phyloP scores from a whole-genome alignment of 169 alveolate species.

The Eimeria acervulina region DNA sequence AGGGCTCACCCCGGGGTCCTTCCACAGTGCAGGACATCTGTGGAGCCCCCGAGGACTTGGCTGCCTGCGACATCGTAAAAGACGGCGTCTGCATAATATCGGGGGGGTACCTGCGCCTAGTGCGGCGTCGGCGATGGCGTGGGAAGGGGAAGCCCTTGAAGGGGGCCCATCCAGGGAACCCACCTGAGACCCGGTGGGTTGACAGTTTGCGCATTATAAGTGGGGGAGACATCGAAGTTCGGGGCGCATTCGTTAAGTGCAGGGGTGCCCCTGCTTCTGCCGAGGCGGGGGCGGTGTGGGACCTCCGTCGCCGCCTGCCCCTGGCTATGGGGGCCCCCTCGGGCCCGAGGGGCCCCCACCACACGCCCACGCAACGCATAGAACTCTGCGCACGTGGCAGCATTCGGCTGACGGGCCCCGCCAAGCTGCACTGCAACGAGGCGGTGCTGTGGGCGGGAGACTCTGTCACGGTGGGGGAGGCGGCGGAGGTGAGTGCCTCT shows the following conservation, averaged over 20 bases:
- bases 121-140: slow-evolving; percentile 37
- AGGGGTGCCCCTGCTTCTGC: not conserved
- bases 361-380: slow-evolving; percentile 25
- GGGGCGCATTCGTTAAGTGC: slow-evolving; percentile 39
- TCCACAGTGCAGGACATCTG: not conserved
- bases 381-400: slow-evolving; percentile 58
- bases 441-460: slow-evolving; percentile 26
- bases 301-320: not conserved
- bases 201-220: slow-evolving; percentile 14
- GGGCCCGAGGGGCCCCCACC: not conserved
- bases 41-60: slow-evolving; percentile 32
- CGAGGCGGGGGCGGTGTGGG: not conserved
- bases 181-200: slow-evolving; percentile 63
- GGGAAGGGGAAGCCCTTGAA: not conserved
- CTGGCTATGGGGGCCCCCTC: not conserved
- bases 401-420: slow-evolving; percentile 24
- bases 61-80: slow-evolving; percentile 38
- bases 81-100: slow-evolving; percentile 62
- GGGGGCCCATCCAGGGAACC: slow-evolving; percentile 27
- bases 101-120: slow-evolving; percentile 2
- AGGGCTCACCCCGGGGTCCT: not conserved
- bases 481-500: slow-evolving; percentile 62
- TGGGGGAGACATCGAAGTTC: slow-evolving; percentile 46
- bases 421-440: slow-evolving; percentile 67
- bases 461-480: slow-evolving; percentile 4